Evolutionary conservation across 192 early-diverging fungal genomes (phyloP), one percentile per base, ranked within the genome.

Genomic region (Linnemannia schmuckeri): DNA sequence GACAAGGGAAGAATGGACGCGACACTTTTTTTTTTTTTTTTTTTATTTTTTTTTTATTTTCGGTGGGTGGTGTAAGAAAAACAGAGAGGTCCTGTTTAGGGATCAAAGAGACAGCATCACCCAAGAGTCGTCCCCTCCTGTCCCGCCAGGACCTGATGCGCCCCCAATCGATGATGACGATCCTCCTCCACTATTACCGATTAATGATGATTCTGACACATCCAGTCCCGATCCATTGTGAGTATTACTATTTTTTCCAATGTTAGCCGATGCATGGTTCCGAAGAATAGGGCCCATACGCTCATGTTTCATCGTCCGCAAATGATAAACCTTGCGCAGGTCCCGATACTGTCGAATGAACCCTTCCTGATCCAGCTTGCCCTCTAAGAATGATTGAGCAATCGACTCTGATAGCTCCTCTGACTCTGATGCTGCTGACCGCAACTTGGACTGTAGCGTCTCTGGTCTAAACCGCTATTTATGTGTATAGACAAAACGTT

Each of bases 381-480:
- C 91, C 44, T 92, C 91, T 80, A 91, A 77, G 74, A 92, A 92
- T 24, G 88, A 88, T 55, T 92, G 90, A 27, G 90, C 89, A 1
- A 92, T 79, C 2, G 90, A 90, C 66, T 92, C 91, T 41, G 91
- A 92, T 73, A 92, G 30, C 33, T 92, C 91, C 55, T 92, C 91
- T 10, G 88, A 92, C 78, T 92, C 91, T 47, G 86, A 74, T 18
- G 82, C 90, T 72, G 87, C 83, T 6, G 90, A 82, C 47, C 89
- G 85, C n/a, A 92, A 63, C 69, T 88, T 85, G 17, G 90, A 82
- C 17, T 91, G 85, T 24, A 92, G 80, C 12, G 89, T 90, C 27
- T 89, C 77, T 40, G 89, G 82, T 41, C 88, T 88, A 61, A 92
- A 91, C 33, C 91, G 83, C 90, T 90, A 80, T 69, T 20, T 17